Conservation (phyloP, 2,329 filamentous ascomycete genomes). For the Aspergillus eucalypticola region DNA sequence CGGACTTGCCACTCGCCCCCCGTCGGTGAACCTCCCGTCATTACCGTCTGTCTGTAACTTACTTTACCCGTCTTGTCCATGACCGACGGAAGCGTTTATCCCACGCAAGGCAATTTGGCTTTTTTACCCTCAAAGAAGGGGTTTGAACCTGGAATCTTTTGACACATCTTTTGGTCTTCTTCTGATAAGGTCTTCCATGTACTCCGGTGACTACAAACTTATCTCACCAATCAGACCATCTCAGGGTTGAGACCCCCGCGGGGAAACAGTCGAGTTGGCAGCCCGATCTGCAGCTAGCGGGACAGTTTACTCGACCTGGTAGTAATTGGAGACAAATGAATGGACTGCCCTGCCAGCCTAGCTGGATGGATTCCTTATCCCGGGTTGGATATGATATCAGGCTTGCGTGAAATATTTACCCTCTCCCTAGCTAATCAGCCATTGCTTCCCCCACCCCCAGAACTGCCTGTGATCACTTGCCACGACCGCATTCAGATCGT, state of each 20-base stretch:
- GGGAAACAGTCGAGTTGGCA: constrained; percentile 12
- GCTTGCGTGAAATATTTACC: background rate
- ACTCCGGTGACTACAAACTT: background rate
- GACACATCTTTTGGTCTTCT: background rate
- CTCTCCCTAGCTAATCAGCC: background rate
- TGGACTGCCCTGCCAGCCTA: constrained; percentile 1
- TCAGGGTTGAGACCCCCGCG: constrained; percentile 3
- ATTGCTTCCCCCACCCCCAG: background rate
- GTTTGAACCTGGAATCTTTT: background rate
- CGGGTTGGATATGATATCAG: background rate
- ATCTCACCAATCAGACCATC: background rate
- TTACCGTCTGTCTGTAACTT: constrained; percentile 18
- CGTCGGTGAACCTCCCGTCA: constrained; percentile 14
- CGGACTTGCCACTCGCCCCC: constrained; percentile 10
- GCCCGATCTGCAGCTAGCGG: constrained; percentile 21
- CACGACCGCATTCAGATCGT: background rate
- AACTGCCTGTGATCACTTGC: background rate
- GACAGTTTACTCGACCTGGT: constrained; percentile 12
- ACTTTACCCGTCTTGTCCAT: constrained; percentile 13
- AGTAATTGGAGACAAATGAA: constrained; percentile 5
- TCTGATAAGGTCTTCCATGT: background rate
- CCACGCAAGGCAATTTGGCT: background rate
- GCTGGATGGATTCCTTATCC: background rate
- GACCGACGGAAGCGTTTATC: constrained; percentile 6
- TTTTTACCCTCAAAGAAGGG: background rate